phyloP scores from a whole-genome alignment of 2,329 filamentous ascomycete genomes.

The Aspergillus sergii region DNA sequence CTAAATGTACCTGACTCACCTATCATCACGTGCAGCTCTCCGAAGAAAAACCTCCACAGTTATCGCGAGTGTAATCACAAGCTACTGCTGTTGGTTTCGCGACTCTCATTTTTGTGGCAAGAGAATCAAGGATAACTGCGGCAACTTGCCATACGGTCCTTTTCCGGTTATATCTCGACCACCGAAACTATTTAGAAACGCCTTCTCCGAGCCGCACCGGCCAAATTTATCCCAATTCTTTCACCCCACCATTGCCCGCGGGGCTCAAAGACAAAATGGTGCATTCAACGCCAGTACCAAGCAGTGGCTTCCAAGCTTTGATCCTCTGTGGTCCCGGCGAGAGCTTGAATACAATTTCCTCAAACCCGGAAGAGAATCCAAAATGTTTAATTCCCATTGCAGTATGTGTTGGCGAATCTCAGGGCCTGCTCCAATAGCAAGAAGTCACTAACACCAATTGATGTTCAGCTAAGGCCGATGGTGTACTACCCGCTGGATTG shows the following conservation, averaged over 20 bases:
- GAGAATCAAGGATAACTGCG: background rate
- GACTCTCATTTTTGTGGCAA: background rate
- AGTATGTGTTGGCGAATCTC: slow-evolving; percentile 41
- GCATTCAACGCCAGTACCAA: slow-evolving; percentile 12
- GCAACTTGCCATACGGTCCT: background rate
- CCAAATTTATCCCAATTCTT: background rate
- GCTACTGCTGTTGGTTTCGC: background rate
- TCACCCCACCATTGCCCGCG: slow-evolving; percentile 11
- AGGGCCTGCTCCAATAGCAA: background rate
- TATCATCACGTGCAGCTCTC: slow-evolving; percentile 7
- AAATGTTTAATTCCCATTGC: slow-evolving; percentile 46
- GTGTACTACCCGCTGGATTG: slow-evolving; percentile 52
- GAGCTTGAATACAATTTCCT: slow-evolving; percentile 51
- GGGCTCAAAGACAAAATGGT: slow-evolving; percentile 11
- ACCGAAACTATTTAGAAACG: background rate
- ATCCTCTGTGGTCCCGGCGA: slow-evolving; percentile 52
- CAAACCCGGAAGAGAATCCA: slow-evolving; percentile 49
- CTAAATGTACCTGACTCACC: background rate
- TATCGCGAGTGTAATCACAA: background rate
- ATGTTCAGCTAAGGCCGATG: slow-evolving; percentile 40
- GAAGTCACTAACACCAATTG: slow-evolving; percentile 6
- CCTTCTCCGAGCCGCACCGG: background rate
- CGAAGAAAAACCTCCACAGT: slow-evolving; percentile 7
- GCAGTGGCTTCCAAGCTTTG: slow-evolving; percentile 48
- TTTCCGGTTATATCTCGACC: background rate